Conservation (phyloP, 495 filamentous ascomycete species). For the Lasiosphaeris hirsuta region DNA sequence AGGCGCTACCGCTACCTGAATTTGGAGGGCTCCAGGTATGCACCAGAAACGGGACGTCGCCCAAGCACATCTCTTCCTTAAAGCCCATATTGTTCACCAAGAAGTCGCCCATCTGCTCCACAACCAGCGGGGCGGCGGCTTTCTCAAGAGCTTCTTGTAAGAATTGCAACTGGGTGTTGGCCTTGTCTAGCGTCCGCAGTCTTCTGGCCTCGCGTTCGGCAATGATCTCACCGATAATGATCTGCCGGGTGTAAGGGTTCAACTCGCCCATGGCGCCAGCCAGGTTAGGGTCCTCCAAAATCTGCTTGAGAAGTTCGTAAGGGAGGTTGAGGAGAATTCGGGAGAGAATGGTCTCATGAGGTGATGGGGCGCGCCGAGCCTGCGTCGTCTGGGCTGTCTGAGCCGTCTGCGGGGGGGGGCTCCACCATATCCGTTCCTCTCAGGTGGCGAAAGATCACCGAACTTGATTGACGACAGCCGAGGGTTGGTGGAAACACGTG, state of each 20-base stretch:
- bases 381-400: background rate
- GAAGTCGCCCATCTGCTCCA: slow-evolving; percentile 21
- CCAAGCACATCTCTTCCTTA: slow-evolving; percentile 39
- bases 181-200: slow-evolving; percentile 33
- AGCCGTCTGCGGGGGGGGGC: too few relatives aligned
- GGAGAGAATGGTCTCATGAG: slow-evolving; percentile 45
- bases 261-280: slow-evolving; percentile 44
- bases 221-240: slow-evolving; percentile 51
- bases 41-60: slow-evolving; percentile 28
- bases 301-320: slow-evolving; percentile 53
- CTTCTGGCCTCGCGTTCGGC: slow-evolving; percentile 56
- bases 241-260: slow-evolving; percentile 37
- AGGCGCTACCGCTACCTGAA: slow-evolving; percentile 3
- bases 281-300: slow-evolving; percentile 51
- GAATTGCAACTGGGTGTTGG: slow-evolving; percentile 19
- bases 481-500: slow-evolving; percentile 38
- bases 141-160: slow-evolving; percentile 22
- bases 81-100: slow-evolving; percentile 38
- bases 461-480: slow-evolving; percentile 62
- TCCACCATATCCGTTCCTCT: slow-evolving; percentile 28
- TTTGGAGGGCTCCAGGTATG: slow-evolving; percentile 23
- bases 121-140: slow-evolving; percentile 15
- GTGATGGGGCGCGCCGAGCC: slow-evolving; percentile 8
- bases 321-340: slow-evolving; percentile 63
- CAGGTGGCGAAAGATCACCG: slow-evolving; percentile 54